A percentile compares a stretch with the other conserved stretches of the same genome.
phyloP scores from a whole-genome alignment of 306 rosid genomes.

The Heteromeles arbutifolia region DNA sequence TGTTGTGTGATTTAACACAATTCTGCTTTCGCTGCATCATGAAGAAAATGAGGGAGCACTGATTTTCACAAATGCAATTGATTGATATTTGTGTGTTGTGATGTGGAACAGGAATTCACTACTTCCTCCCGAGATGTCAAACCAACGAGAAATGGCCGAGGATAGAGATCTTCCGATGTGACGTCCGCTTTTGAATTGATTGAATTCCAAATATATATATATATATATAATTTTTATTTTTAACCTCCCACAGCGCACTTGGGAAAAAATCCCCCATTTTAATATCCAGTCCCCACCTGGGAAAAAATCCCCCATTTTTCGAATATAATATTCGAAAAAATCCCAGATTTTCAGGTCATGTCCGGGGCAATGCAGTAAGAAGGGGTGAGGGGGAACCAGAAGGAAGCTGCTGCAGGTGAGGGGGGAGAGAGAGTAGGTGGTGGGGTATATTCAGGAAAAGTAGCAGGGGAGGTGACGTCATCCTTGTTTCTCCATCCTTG shows the following conservation, averaged over 20 bases:
- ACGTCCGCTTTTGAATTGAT: conserved; percentile 31
- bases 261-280: conserved; percentile 18
- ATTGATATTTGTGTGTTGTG: conserved; percentile 7
- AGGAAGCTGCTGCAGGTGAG: conserved; percentile 2
- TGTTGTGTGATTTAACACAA: not conserved
- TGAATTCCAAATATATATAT: conserved; percentile 23
- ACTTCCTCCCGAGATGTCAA: conserved; percentile 42
- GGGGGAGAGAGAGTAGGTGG: conserved; percentile 10
- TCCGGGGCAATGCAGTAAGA: conserved; percentile 17
- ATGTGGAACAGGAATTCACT: conserved; percentile 40
- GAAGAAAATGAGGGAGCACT: not conserved
- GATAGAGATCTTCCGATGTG: conserved; percentile 67
- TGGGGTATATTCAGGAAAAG: conserved; percentile 6
- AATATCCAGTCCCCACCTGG: conserved; percentile 14
- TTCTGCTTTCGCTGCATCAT: too few species aligned
- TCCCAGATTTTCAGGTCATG: conserved; percentile 81
- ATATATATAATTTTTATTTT: not conserved
- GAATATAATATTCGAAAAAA: conserved; percentile 5
- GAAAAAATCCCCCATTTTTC: not conserved
- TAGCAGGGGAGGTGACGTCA: conserved; percentile 11
- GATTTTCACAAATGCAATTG: conserved; percentile 9
- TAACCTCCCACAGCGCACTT: conserved; percentile 20
- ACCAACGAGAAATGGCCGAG: conserved; percentile 59
- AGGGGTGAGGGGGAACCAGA: conserved; percentile 23
- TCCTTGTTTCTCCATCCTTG: not conserved